Percentiles rank a stretch among this genome's conserved stretches.
Evolutionary conservation across 202 grass and related monocot species (phyloP).

Genomic region (Carex arenaria): DNA sequence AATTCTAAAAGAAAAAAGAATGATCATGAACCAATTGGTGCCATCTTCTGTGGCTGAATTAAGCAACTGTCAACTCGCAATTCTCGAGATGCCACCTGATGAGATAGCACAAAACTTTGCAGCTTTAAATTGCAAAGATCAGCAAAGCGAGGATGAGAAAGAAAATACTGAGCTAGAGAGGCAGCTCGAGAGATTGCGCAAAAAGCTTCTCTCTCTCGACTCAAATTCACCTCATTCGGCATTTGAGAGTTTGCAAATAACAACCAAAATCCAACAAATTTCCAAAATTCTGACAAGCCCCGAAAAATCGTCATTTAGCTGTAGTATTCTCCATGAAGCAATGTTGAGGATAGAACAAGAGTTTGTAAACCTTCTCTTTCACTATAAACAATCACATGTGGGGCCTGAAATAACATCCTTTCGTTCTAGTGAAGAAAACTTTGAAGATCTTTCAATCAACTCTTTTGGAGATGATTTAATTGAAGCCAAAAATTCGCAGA

Average conservation of each 20-base stretch:
- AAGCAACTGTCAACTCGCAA: conserved; percentile 1
- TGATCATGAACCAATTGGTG: background rate
- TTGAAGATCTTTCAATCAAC: conserved; percentile 65
- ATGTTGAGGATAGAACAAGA: conserved; percentile 83
- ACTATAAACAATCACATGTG: conserved; percentile 50
- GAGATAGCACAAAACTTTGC: background rate
- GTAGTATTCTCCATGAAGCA: conserved; percentile 61
- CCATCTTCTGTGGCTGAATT: background rate
- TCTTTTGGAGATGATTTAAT: conserved; percentile 77
- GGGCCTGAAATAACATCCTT: conserved; percentile 59
- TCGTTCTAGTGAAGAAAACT: conserved; percentile 56
- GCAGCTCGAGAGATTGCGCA: conserved; percentile 37
- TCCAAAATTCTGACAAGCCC: conserved; percentile 47
- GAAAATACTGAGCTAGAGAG: conserved; percentile 39
- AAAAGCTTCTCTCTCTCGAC: conserved; percentile 54
- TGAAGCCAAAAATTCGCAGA: conserved; percentile 39
- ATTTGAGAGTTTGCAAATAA: conserved; percentile 62
- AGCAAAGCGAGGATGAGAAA: conserved; percentile 37
- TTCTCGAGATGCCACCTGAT: background rate
- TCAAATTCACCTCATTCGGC: conserved; percentile 57
- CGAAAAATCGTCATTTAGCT: conserved; percentile 46
- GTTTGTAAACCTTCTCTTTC: conserved; percentile 63
- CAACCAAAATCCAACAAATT: conserved; percentile 52
- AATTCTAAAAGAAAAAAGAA: background rate
- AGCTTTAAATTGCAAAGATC: conserved; percentile 33